Evolutionary conservation across 1,139 yeast genomes (phyloP).

Genomic region (Candida mesenterica): DNA sequence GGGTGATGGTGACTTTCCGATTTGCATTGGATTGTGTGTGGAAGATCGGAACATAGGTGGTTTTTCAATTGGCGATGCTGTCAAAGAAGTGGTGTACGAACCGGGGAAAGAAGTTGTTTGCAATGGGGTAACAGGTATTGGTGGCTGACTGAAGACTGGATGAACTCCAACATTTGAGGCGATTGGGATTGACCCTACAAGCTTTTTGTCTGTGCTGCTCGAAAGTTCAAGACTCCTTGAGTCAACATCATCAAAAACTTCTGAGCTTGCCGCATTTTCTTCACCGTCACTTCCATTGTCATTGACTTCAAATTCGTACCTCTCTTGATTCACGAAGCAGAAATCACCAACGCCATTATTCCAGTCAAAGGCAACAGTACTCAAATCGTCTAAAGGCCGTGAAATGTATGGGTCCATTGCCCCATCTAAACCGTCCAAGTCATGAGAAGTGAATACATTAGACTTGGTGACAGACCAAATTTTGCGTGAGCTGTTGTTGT

Average conservation of each 20-base stretch:
- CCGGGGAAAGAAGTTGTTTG: background rate
- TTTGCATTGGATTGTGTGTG: conserved; percentile 15
- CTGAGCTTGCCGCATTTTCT: conserved; percentile 2
- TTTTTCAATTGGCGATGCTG: conserved; percentile 28
- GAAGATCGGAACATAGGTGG: conserved; percentile 15
- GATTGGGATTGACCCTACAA: conserved; percentile 24
- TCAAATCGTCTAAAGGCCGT: conserved; percentile 52
- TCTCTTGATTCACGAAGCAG: conserved; percentile 53
- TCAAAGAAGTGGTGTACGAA: conserved; percentile 16
- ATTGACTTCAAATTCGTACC: conserved; percentile 35
- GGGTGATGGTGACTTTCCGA: conserved; percentile 19
- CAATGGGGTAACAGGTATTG: conserved; percentile 1
- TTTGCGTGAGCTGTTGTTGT: conserved; percentile 22
- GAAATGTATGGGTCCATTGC: conserved; percentile 34
- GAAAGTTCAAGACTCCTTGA: conserved; percentile 3
- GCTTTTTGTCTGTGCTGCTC: conserved; percentile 4
- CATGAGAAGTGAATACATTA: conserved; percentile 51
- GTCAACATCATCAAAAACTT: conserved; percentile 4
- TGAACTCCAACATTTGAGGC: conserved; percentile 15
- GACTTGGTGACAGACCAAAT: conserved; percentile 49
- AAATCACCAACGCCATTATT: conserved; percentile 45
- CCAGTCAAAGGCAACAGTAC: conserved; percentile 58
- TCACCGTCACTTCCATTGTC: conserved; percentile 12
- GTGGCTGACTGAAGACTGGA: background rate
- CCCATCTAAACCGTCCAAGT: conserved; percentile 35